These are phyloP conservation scores for Lolium perenne DNA, from an alignment of 176 grass and related monocot genomes.

Conservation along the genomic window DNA sequence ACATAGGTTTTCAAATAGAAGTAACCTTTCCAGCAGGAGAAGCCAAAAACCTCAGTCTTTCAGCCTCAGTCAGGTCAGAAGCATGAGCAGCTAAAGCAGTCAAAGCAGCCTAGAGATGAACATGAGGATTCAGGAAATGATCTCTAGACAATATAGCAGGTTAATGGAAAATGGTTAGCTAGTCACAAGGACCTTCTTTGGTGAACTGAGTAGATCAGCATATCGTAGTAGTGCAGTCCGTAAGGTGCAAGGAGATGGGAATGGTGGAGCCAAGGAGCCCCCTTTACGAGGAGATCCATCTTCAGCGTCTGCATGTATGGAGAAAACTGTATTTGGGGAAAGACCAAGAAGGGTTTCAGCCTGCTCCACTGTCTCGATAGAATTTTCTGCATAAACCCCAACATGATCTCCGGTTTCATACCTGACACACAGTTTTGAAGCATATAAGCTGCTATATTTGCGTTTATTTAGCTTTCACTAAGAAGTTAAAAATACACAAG, in stretches of 20 bases:
- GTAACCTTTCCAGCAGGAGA: conserved; percentile 93
- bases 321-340: conserved; percentile 75
- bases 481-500: conserved; percentile 3
- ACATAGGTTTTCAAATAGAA: conserved; percentile 14
- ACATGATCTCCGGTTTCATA: conserved; percentile 98
- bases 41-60: conserved; percentile 75
- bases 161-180: neutral
- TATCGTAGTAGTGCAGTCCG: conserved; percentile 78
- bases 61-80: conserved; percentile 69
- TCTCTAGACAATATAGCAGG: conserved; percentile 24
- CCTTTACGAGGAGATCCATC: conserved; percentile 73
- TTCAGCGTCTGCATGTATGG: conserved; percentile 77
- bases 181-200: conserved; percentile 69
- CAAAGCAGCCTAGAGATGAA: conserved; percentile 70
- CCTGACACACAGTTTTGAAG: conserved; percentile 47
- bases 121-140: conserved; percentile 30
- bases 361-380: conserved; percentile 68
- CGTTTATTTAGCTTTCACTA: neutral
- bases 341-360: conserved; percentile 65
- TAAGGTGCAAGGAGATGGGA: conserved; percentile 82
- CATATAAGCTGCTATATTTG: conserved; percentile 9
- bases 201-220: conserved; percentile 79
- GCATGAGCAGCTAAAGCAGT: conserved; percentile 82
- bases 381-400: conserved; percentile 80
- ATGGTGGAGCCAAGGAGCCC: conserved; percentile 81